Evolutionary conservation across 352 stramenopile species (phyloP), one percentile per base, ranked within the genome.

Genomic region (Globisporangium cystogenes): DNA sequence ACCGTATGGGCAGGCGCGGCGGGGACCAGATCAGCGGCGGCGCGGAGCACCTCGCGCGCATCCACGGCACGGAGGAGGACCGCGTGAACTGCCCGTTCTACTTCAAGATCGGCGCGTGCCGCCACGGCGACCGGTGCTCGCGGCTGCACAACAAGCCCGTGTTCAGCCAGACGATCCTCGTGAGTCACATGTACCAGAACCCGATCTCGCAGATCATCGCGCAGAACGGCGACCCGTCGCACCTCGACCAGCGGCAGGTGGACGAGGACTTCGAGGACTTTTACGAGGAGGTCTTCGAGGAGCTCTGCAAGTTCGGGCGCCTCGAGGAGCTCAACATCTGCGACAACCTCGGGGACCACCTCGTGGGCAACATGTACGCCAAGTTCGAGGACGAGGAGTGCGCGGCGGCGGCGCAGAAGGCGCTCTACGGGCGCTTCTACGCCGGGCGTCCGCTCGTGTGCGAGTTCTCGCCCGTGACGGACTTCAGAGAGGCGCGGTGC

Each of bases 21-120:
- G 64, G 76, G 24, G 68, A 68, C 7, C 83, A 93, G 26, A 72
- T 82, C 59, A 86, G 73, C 39, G 84, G 84, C 20, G 88, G 87
- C 18, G 96, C 96, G 20, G 93, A 98, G 57, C 93, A 99, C 74
- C 78, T 99, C 45, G 96, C 96, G 37, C 82, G 95, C 39, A 99
- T 99, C 63, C 96, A 99, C 75, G 96, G 96, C 35, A 99, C 96
- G 12, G 96, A 99, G 70, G 96, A 99, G 68, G 83, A 95, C 61
- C 82, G 82, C 37, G 91, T 99, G 44, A 99, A 99, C 76, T 99
- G 98, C 72, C 96, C 97, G 46, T 99, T 99, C 73, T 99, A 99
- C 75, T 99, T 99, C 76, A 99, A 99, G 84, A 99, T 99, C 47
- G 98, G 97, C 33, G 97, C 97, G 24, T 99, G 98, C 65, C 86